phyloP scores from a whole-genome alignment of 495 filamentous ascomycete species.

The Staphylotrichum tortipilum region DNA sequence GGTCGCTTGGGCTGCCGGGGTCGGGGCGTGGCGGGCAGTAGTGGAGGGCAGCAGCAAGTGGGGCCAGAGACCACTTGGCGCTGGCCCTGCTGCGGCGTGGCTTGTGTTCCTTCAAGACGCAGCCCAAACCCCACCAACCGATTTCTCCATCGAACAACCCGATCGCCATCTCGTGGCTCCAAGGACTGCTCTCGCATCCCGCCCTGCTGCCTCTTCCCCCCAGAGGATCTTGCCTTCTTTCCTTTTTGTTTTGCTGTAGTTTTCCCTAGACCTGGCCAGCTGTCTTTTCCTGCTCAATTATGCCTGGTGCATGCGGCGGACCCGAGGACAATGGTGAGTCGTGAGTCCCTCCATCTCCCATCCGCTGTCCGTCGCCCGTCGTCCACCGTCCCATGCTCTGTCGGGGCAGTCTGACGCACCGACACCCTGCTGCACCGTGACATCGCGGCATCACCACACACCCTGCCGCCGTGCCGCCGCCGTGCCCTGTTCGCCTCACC shows the following conservation, averaged over 20 bases:
- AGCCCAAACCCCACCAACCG: conserved; percentile 7
- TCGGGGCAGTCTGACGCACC: too few relatives aligned
- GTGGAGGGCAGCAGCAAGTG: too few relatives aligned
- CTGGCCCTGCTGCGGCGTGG: background rate
- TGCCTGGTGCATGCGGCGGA: conserved; percentile 41
- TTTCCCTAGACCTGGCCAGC: background rate
- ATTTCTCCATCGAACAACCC: conserved; percentile 6
- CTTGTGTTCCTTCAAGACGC: background rate
- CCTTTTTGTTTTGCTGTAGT: conserved; percentile 5
- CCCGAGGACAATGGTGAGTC: conserved; percentile 40
- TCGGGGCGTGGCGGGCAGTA: too few relatives aligned
- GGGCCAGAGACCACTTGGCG: background rate
- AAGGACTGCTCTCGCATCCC: too few relatives aligned
- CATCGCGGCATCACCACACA: too few relatives aligned
- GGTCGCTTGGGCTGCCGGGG: too few relatives aligned
- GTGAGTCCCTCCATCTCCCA: background rate
- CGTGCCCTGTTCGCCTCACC: too few relatives aligned
- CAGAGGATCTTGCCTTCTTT: background rate
- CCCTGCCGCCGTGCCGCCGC: too few relatives aligned
- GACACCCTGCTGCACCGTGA: too few relatives aligned
- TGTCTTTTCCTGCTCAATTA: conserved; percentile 30
- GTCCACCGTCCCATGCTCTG: too few relatives aligned
- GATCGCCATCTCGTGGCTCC: background rate
- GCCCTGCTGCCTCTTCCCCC: background rate
- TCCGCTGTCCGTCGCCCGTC: too few relatives aligned